Evolutionary conservation across 2,329 filamentous ascomycete species (phyloP).

Genomic region (Ophiostoma perfectum): DNA sequence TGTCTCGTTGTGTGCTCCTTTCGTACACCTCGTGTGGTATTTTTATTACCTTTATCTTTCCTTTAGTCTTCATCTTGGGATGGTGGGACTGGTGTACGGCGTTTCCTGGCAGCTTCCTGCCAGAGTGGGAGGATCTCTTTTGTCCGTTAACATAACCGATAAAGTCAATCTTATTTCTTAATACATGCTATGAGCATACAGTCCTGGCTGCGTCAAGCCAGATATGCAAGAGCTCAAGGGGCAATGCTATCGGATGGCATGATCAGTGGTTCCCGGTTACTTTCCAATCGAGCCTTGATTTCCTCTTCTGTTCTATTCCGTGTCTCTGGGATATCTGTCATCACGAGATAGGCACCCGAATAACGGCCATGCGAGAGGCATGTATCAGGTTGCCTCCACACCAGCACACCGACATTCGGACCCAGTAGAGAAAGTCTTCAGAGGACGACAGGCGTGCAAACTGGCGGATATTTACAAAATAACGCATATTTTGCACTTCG

Average conservation of each 20-base stretch:
- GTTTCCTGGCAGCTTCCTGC: conserved; percentile 4
- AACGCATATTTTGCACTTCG: not conserved
- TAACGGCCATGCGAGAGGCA: not conserved
- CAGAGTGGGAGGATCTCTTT: conserved; percentile 12
- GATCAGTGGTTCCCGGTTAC: too few species aligned
- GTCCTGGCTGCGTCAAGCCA: too few species aligned
- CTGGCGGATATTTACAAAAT: not conserved
- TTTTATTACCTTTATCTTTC: not conserved
- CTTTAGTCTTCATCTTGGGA: not conserved
- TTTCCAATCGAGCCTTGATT: not conserved
- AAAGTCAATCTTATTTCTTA: not conserved
- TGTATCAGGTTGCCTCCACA: not conserved
- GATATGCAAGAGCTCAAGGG: too few species aligned
- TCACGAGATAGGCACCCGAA: not conserved
- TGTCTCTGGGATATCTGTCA: not conserved
- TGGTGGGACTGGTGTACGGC: conserved; percentile 11
- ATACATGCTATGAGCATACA: not conserved
- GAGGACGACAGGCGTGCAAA: not conserved
- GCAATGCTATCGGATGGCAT: too few species aligned
- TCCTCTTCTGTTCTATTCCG: not conserved
- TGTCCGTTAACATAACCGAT: not conserved
- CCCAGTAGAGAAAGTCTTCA: not conserved
- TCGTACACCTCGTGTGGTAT: not conserved
- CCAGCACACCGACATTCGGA: not conserved
- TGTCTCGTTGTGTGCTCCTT: too few species aligned